These are phyloP conservation scores for Alternaria longipes DNA, from an alignment of 2,329 filamentous ascomycete species.

Conservation along the genomic window DNA sequence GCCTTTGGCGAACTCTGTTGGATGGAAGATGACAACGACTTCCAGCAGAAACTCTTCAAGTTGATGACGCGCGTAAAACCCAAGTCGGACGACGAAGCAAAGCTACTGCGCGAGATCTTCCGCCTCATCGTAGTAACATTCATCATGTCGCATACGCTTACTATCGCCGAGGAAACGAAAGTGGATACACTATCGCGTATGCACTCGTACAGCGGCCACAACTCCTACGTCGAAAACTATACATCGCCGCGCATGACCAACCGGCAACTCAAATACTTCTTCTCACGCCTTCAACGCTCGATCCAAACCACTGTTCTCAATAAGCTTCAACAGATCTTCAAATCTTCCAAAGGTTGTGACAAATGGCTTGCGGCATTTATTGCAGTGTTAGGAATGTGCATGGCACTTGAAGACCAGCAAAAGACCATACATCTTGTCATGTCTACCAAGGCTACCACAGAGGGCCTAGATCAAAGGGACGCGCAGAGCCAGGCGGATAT, in stretches of 20 bases:
- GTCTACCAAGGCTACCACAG: constrained; percentile 50
- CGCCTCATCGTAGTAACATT: constrained; percentile 59
- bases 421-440: constrained; percentile 57
- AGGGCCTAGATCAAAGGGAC: constrained; percentile 36
- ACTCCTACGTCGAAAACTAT: constrained; percentile 41
- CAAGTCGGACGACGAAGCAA: constrained; percentile 53
- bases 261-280: constrained; percentile 62
- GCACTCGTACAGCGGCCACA: constrained; percentile 46
- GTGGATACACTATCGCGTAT: constrained; percentile 50
- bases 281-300: constrained; percentile 53
- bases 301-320: constrained; percentile 57
- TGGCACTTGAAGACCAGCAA: constrained; percentile 60
- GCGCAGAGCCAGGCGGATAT: constrained; percentile 48
- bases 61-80: constrained; percentile 53
- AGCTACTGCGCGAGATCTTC: constrained; percentile 55
- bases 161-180: constrained; percentile 54
- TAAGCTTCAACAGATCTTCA: constrained; percentile 58
- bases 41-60: constrained; percentile 54
- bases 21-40: constrained; percentile 57
- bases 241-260: constrained; percentile 59
- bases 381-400: constrained; percentile 57
- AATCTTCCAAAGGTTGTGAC: constrained; percentile 54
- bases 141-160: constrained; percentile 60
- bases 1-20: constrained; percentile 56
- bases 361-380: constrained; percentile 59